These are phyloP conservation scores for Colletotrichum coccodes DNA, from an alignment of 2,329 filamentous ascomycete species.

Conservation along the genomic window DNA sequence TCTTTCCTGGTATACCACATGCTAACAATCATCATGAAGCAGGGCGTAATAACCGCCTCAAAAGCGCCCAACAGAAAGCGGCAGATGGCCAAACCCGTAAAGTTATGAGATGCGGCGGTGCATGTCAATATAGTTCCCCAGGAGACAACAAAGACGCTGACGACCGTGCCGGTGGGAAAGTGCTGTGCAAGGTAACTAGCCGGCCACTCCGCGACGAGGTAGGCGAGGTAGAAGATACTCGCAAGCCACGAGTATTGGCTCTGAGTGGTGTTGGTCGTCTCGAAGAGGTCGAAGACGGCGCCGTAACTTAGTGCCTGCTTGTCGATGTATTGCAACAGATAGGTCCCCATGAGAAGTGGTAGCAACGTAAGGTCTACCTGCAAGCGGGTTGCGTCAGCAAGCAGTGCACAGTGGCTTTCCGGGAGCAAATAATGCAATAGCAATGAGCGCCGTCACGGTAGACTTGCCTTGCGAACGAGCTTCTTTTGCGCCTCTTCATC, in stretches of 20 bases:
- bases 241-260: constrained; percentile 45
- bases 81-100: constrained; percentile 40
- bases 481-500: constrained; percentile 45
- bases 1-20: constrained; percentile 41
- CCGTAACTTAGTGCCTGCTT: constrained; percentile 46
- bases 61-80: constrained; percentile 45
- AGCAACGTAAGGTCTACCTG: constrained; percentile 13
- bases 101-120: constrained; percentile 40
- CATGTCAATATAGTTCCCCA: constrained; percentile 38
- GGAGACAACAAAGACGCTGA: constrained; percentile 34
- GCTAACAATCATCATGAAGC: constrained; percentile 43
- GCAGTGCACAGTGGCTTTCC: no score
- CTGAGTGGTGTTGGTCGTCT: constrained; percentile 41
- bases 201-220: constrained; percentile 41
- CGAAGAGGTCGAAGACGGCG: constrained; percentile 38
- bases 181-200: constrained; percentile 29
- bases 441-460: background rate
- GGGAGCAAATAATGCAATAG: no score
- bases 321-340: constrained; percentile 28
- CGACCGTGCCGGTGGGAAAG: constrained; percentile 32
- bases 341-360: constrained; percentile 33
- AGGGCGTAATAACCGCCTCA: constrained; percentile 43
- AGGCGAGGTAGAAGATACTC: constrained; percentile 43
- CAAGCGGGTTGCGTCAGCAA: background rate
- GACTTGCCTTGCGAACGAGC: background rate